These are phyloP conservation scores for Pochonia chlamydosporia DNA, from an alignment of 2,329 filamentous ascomycete species.

Conservation along the genomic window DNA sequence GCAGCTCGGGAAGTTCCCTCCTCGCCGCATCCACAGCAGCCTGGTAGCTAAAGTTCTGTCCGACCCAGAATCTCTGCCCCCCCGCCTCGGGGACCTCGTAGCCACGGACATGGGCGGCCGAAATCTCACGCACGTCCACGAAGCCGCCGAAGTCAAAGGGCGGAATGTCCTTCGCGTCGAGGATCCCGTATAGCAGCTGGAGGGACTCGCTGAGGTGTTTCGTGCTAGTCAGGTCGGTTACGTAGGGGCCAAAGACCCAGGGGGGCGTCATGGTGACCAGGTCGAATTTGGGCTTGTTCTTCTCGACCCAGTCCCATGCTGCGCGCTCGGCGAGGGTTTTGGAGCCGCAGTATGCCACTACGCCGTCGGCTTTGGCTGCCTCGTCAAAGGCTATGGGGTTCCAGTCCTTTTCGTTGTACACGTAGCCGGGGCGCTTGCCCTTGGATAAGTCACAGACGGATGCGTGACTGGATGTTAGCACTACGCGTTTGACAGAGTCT, in stretches of 20 bases:
- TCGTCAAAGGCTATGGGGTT: conserved; percentile 21
- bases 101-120: conserved; percentile 53
- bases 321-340: conserved; percentile 59
- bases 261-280: conserved; percentile 58
- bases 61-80: conserved; percentile 57
- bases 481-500: conserved; percentile 56
- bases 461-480: conserved; percentile 44
- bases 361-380: conserved; percentile 10
- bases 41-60: conserved; percentile 55
- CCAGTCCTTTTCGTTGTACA: conserved; percentile 20
- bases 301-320: conserved; percentile 46
- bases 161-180: conserved; percentile 12
- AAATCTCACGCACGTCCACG: conserved; percentile 54
- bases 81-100: conserved; percentile 49
- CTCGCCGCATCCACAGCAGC: conserved; percentile 47
- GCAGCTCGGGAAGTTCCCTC: conserved; percentile 45
- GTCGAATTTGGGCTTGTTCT: conserved; percentile 44
- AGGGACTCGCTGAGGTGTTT: conserved; percentile 13
- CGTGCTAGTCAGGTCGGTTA: conserved; percentile 9
- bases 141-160: conserved; percentile 30
- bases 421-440: conserved; percentile 27
- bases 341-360: conserved; percentile 17
- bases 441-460: conserved; percentile 33
- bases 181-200: conserved; percentile 12
- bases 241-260: conserved; percentile 55